These are phyloP conservation scores for Verticillium albo-atrum DNA, from an alignment of 2,329 filamentous ascomycete genomes.

Conservation along the genomic window DNA sequence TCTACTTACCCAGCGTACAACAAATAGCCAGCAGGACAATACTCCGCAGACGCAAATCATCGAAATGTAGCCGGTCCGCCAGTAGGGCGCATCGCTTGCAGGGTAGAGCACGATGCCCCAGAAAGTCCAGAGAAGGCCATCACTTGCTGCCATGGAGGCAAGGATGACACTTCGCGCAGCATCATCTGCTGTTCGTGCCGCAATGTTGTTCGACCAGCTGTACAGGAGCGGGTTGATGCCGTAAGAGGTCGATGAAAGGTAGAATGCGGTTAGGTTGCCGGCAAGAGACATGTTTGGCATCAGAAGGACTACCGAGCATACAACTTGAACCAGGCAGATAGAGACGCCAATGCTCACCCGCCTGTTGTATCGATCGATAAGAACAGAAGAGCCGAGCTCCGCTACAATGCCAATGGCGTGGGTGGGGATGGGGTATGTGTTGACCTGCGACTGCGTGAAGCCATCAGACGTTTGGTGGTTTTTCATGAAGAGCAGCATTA, in stretches of 20 bases:
- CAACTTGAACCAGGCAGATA: slow-evolving; percentile 12
- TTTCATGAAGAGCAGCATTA: slow-evolving; percentile 20
- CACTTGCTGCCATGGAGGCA: slow-evolving; percentile 33
- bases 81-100: slow-evolving; percentile 36
- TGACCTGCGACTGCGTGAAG: slow-evolving; percentile 17
- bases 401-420: slow-evolving; percentile 19
- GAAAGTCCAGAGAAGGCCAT: slow-evolving; percentile 35
- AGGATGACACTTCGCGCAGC: slow-evolving; percentile 32
- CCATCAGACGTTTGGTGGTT: slow-evolving; percentile 6
- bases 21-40: not conserved
- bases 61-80: slow-evolving; percentile 22
- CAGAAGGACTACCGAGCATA: slow-evolving; percentile 14
- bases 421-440: slow-evolving; percentile 18
- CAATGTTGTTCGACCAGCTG: slow-evolving; percentile 19
- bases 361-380: slow-evolving; percentile 15
- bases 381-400: slow-evolving; percentile 15
- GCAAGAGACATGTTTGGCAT: slow-evolving; percentile 13
- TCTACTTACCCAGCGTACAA: not conserved
- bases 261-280: slow-evolving; percentile 16
- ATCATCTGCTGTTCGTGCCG: slow-evolving; percentile 26
- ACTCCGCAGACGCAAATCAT: slow-evolving; percentile 10
- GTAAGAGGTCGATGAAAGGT: slow-evolving; percentile 17
- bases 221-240: slow-evolving; percentile 20
- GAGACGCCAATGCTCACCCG: slow-evolving; percentile 12
- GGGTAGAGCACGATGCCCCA: slow-evolving; percentile 39